Percentiles rank a stretch among this genome's conserved stretches.
Conservation (phyloP, 345 rosid species). For the Corchorus olitorius region DNA sequence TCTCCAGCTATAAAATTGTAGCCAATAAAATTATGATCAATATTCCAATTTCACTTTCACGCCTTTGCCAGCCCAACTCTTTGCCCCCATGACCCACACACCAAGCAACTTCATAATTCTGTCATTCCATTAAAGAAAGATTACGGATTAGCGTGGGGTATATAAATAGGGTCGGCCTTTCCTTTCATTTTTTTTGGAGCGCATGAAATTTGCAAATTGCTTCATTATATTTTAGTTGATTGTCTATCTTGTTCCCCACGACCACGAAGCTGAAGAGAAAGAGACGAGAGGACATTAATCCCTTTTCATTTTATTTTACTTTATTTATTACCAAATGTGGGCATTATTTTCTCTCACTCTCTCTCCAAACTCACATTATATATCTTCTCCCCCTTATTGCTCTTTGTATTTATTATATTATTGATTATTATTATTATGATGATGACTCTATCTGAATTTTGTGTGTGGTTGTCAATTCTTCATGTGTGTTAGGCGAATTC, state of each 20-base stretch:
- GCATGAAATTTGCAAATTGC: not conserved
- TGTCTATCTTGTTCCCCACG: conserved; percentile 18
- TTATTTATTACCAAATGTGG: not conserved
- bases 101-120: conserved; percentile 2
- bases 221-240: not conserved
- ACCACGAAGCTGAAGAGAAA: not conserved
- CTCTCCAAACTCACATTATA: too few species aligned
- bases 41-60: conserved; percentile 3
- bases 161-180: not conserved
- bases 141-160: conserved; percentile 14
- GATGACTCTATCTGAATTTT: not conserved
- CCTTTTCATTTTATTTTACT: not conserved
- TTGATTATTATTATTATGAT: not conserved
- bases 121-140: not conserved
- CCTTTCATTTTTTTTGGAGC: conserved; percentile 6
- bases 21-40: not conserved
- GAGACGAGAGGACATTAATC: not conserved
- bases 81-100: conserved; percentile 6
- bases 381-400: not conserved
- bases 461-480: conserved; percentile 10
- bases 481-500: not conserved
- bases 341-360: not conserved
- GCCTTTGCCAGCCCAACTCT: conserved; percentile 8
- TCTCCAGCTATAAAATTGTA: not conserved
- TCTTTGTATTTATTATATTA: not conserved